Conservation (phyloP, 306 rosid species). For the Cicer bijugum region DNA sequence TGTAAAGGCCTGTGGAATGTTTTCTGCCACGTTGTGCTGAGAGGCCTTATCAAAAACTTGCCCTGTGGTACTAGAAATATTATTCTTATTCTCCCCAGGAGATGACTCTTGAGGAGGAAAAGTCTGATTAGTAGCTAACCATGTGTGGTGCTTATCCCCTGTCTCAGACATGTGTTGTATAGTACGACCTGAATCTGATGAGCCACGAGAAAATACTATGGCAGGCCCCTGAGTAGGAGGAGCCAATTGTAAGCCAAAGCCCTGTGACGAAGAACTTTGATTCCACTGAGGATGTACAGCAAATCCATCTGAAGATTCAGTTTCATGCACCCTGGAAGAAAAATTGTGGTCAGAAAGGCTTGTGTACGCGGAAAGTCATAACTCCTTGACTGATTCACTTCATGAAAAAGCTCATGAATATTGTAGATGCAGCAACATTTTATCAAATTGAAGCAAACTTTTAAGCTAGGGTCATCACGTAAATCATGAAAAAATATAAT, state of each 20-base stretch:
- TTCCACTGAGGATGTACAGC: conserved; percentile 60
- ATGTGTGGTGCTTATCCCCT: conserved; percentile 60
- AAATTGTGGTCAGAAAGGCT: conserved; percentile 62
- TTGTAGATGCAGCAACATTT: conserved; percentile 57
- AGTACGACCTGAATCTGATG: conserved; percentile 53
- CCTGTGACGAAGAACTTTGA: conserved; percentile 68
- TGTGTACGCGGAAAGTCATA: conserved; percentile 51
- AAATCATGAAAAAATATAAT: conserved; percentile 30
- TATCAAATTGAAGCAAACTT: conserved; percentile 44
- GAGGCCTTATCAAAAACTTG: conserved; percentile 53
- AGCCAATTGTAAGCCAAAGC: conserved; percentile 89
- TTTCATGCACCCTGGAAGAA: conserved; percentile 66
- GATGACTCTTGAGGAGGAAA: conserved; percentile 59
- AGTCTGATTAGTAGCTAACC: conserved; percentile 57
- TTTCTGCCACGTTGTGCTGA: conserved; percentile 56
- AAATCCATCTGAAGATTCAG: conserved; percentile 83
- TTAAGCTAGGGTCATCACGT: conserved; percentile 42
- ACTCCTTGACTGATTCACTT: conserved; percentile 55
- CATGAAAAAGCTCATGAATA: conserved; percentile 77
- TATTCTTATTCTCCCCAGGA: conserved; percentile 63
- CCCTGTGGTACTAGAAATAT: conserved; percentile 56
- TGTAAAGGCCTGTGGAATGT: conserved; percentile 54
- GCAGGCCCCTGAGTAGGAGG: conserved; percentile 81
- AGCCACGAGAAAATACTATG: conserved; percentile 58
- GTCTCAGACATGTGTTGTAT: conserved; percentile 52